A percentile compares a stretch with the other conserved stretches of the same genome.
Conservation (phyloP, 352 stramenopile genomes). For the Pythium phragmitis region DNA sequence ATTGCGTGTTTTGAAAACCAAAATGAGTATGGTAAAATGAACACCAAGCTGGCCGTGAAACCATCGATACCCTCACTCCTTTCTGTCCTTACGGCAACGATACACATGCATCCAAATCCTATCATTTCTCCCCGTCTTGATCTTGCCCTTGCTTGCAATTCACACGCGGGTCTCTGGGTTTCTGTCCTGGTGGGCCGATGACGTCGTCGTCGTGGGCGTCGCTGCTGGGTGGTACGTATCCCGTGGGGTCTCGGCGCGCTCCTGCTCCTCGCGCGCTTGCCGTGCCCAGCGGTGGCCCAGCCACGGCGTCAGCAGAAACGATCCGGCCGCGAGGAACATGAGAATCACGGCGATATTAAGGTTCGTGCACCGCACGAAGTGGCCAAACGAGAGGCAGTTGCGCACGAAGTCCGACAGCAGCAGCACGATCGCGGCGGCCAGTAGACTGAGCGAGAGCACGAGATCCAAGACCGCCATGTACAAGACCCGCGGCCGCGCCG, state of each 20-base stretch:
- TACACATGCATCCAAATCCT: too few species aligned
- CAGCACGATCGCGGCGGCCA: constrained; percentile 24
- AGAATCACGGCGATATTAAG: constrained; percentile 26
- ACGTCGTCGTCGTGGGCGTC: constrained; percentile 7
- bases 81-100: too few species aligned
- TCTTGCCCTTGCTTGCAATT: background rate
- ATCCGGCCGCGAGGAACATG: constrained; percentile 16
- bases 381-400: constrained; percentile 29
- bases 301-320: constrained; percentile 27
- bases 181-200: background rate
- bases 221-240: constrained; percentile 16
- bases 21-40: too few species aligned
- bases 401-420: constrained; percentile 27
- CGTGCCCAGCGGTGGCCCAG: constrained; percentile 15
- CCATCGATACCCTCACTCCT: too few species aligned
- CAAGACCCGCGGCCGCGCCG: constrained; percentile 12
- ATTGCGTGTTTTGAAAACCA: too few species aligned
- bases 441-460: constrained; percentile 19
- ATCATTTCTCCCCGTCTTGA: background rate
- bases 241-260: constrained; percentile 2
- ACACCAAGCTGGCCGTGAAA: too few species aligned
- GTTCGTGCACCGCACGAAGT: constrained; percentile 27
- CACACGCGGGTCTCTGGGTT: constrained; percentile 16
- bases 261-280: background rate
- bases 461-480: constrained; percentile 25